Evolutionary conservation across 805 yeast genomes (phyloP).

Genomic region (Metschnikowia colocasiae): DNA sequence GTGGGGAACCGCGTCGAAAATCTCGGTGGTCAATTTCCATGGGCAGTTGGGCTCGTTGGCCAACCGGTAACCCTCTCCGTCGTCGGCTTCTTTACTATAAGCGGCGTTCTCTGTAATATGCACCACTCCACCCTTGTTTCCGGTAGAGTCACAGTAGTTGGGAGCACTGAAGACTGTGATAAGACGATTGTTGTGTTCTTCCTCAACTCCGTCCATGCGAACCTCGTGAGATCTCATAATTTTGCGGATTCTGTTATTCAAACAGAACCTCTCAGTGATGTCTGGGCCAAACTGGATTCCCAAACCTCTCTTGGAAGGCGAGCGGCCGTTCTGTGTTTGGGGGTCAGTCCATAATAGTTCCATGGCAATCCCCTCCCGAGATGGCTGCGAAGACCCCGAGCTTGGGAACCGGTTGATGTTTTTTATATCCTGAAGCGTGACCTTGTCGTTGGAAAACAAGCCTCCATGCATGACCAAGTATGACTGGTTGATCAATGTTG

Average conservation of each 20-base stretch:
- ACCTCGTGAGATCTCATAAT: slow-evolving; percentile 95
- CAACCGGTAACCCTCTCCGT: slow-evolving; percentile 40
- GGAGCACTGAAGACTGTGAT: slow-evolving; percentile 98
- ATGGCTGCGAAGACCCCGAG: slow-evolving; percentile 65
- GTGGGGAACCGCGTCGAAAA: slow-evolving; percentile 81
- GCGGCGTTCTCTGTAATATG: slow-evolving; percentile 52
- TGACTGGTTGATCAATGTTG: slow-evolving; percentile 71
- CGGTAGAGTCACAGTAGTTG: slow-evolving; percentile 90
- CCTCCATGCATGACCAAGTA: slow-evolving; percentile 97
- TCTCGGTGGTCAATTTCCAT: slow-evolving; percentile 49
- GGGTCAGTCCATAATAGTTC: slow-evolving; percentile 98
- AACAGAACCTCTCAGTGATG: slow-evolving; percentile 75
- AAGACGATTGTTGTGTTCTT: slow-evolving; percentile 80
- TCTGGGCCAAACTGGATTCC: slow-evolving; percentile 98
- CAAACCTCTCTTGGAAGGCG: slow-evolving; percentile 89
- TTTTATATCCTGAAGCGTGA: slow-evolving; percentile 71
- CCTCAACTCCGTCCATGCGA: slow-evolving; percentile 83
- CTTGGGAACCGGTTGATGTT: slow-evolving; percentile 60
- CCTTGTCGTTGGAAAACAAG: slow-evolving; percentile 71
- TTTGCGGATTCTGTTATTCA: slow-evolving; percentile 65
- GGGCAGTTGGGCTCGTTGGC: slow-evolving; percentile 39
- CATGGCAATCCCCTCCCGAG: slow-evolving; percentile 90
- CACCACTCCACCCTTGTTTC: slow-evolving; percentile 86
- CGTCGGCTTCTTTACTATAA: slow-evolving; percentile 44
- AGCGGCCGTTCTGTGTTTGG: slow-evolving; percentile 69